These are phyloP conservation scores for Gonium pectorale DNA, from an alignment of 139 green algal genomes.

Conservation along the genomic window DNA sequence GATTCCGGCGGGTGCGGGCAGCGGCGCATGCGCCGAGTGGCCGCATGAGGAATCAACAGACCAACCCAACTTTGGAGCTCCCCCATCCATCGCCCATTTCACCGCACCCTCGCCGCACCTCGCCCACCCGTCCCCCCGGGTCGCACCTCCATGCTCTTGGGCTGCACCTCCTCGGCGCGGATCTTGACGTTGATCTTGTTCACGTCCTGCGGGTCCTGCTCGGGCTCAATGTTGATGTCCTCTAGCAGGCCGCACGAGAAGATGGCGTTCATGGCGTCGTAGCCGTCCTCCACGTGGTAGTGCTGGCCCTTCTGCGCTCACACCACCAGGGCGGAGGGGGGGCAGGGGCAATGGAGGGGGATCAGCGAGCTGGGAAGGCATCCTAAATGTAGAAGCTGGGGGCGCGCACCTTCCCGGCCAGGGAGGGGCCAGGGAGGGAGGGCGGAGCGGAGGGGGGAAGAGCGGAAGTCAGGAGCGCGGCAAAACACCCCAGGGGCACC, in stretches of 20 bases:
- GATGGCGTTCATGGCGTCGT: conserved; percentile 76
- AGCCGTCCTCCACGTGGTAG: conserved; percentile 76
- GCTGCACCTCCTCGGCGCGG: conserved; percentile 57
- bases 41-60: too few relatives aligned
- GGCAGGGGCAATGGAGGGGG: not conserved
- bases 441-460: not conserved
- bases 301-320: conserved; percentile 70
- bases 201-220: conserved; percentile 69
- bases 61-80: too few relatives aligned
- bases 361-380: too few relatives aligned
- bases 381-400: too few relatives aligned
- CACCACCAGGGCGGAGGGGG: not conserved
- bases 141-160: conserved; percentile 60
- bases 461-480: too few relatives aligned
- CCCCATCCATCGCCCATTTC: too few relatives aligned
- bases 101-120: too few relatives aligned
- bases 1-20: too few relatives aligned
- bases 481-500: too few relatives aligned
- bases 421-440: not conserved
- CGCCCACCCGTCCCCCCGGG: not conserved
- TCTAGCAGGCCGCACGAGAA: conserved; percentile 71
- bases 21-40: too few relatives aligned
- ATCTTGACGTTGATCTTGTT: conserved; percentile 72
- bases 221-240: conserved; percentile 75
- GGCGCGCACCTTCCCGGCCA: too few relatives aligned